phyloP scores from a whole-genome alignment of 2,329 filamentous ascomycete genomes.

The Xylariaceae sp. region DNA sequence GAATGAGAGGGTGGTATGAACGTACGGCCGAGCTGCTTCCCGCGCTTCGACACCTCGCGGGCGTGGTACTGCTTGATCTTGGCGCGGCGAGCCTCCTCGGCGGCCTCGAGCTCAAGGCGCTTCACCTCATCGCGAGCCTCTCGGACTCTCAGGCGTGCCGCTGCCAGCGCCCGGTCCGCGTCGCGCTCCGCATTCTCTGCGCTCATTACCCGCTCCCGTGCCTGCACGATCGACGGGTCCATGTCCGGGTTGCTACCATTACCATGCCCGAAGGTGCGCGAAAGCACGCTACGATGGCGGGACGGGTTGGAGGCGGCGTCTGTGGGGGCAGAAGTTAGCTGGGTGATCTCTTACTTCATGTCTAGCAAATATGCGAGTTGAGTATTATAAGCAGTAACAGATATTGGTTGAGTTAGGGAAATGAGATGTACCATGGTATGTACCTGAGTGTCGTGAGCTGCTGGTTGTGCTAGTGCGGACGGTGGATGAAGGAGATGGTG shows the following conservation, averaged over 20 bases:
- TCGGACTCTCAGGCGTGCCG: conserved; percentile 62
- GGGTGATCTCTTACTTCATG: background rate
- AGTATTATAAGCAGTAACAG: background rate
- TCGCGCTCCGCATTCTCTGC: conserved; percentile 70
- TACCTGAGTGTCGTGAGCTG: conserved; percentile 36
- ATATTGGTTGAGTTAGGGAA: background rate
- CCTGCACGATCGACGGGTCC: conserved; percentile 67
- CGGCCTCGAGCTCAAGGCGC: conserved; percentile 67
- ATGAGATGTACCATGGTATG: conserved; percentile 9
- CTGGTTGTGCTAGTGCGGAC: conserved; percentile 32
- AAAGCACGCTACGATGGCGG: conserved; percentile 48
- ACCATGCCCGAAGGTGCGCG: conserved; percentile 52
- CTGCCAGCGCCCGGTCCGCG: conserved; percentile 66
- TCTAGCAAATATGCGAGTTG: background rate
- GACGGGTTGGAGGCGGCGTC: conserved; percentile 26
- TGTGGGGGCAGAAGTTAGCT: conserved; percentile 17
- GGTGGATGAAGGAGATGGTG: conserved; percentile 29
- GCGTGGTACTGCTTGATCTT: conserved; percentile 73
- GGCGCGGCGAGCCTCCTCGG: conserved; percentile 67
- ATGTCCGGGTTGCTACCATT: conserved; percentile 53
- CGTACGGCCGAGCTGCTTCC: conserved; percentile 72
- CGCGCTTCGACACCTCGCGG: conserved; percentile 68
- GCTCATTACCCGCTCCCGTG: conserved; percentile 64
- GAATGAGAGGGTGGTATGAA: conserved; percentile 33
- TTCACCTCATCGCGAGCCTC: conserved; percentile 69